phyloP scores from a whole-genome alignment of 2,329 filamentous ascomycete species.

The Drechslera avenae region DNA sequence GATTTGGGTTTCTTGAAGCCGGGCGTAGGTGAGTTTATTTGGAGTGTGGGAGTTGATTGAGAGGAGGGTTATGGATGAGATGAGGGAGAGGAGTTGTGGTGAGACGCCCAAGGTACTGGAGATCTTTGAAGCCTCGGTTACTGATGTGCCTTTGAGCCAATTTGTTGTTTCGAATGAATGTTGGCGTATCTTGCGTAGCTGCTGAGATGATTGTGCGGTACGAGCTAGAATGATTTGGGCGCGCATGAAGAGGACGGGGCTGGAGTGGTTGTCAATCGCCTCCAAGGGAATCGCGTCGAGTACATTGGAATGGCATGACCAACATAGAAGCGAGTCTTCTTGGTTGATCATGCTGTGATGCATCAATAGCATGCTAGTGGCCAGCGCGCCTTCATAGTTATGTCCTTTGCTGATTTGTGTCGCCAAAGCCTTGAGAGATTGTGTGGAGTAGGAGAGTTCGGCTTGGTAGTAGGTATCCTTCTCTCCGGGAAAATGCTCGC shows the following conservation, averaged over 20 bases:
- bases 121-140: slow-evolving; percentile 31
- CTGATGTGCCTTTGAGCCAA: slow-evolving; percentile 31
- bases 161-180: slow-evolving; percentile 33
- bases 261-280: slow-evolving; percentile 30
- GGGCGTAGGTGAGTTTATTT: slow-evolving; percentile 31
- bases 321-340: slow-evolving; percentile 37
- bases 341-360: slow-evolving; percentile 38
- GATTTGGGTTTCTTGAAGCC: slow-evolving; percentile 33
- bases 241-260: slow-evolving; percentile 37
- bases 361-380: slow-evolving; percentile 44
- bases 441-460: slow-evolving; percentile 42
- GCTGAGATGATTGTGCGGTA: slow-evolving; percentile 32
- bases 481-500: slow-evolving; percentile 35
- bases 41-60: slow-evolving; percentile 19
- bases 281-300: slow-evolving; percentile 37
- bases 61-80: slow-evolving; percentile 37
- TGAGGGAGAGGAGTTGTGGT: slow-evolving; percentile 36
- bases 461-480: slow-evolving; percentile 39
- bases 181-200: slow-evolving; percentile 27
- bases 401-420: slow-evolving; percentile 36
- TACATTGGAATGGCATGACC: slow-evolving; percentile 42
- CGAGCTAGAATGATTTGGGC: slow-evolving; percentile 37
- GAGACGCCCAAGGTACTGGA: slow-evolving; percentile 35
- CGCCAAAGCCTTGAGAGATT: slow-evolving; percentile 37
- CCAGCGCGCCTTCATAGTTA: slow-evolving; percentile 36